These are phyloP conservation scores for Capillidium rhysosporum DNA, from an alignment of 371 early-diverging fungal species.

Conservation along the genomic window DNA sequence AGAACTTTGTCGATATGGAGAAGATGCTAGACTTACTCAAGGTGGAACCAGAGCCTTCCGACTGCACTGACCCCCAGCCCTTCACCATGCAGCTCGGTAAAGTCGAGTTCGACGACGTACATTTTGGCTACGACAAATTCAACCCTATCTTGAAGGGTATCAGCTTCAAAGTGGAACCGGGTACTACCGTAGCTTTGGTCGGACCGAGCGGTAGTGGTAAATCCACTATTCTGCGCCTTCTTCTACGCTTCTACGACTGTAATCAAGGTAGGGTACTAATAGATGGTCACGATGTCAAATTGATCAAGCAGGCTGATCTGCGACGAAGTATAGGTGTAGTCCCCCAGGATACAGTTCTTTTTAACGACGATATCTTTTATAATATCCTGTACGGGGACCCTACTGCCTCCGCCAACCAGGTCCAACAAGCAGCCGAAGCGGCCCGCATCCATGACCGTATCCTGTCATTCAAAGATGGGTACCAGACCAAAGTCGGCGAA, in stretches of 20 bases:
- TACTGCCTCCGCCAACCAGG: constrained; percentile 14
- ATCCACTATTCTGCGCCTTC: constrained; percentile 68
- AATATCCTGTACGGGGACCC: constrained; percentile 35
- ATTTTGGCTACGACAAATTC: constrained; percentile 29
- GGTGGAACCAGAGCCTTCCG: constrained; percentile 14
- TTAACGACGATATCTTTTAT: constrained; percentile 31
- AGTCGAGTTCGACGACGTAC: constrained; percentile 30
- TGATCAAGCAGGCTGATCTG: constrained; percentile 39
- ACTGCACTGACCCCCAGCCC: constrained; percentile 21
- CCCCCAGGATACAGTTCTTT: constrained; percentile 51
- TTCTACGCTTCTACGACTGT: constrained; percentile 82
- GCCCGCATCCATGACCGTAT: constrained; percentile 34
- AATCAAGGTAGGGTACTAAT: constrained; percentile 58
- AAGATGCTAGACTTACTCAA: constrained; percentile 43
- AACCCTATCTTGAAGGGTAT: constrained; percentile 25
- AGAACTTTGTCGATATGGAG: constrained; percentile 57
- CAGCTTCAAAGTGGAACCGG: constrained; percentile 30
- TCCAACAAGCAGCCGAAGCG: constrained; percentile 22
- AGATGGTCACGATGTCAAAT: constrained; percentile 69
- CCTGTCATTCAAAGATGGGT: constrained; percentile 36
- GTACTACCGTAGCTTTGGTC: constrained; percentile 32
- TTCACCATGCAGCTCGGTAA: constrained; percentile 14
- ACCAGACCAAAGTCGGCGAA: constrained; percentile 85
- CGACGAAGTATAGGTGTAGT: constrained; percentile 66
- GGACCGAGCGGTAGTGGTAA: constrained; percentile 86